Conservation (phyloP, 495 filamentous ascomycete genomes). For the Aspergillus steynii region DNA sequence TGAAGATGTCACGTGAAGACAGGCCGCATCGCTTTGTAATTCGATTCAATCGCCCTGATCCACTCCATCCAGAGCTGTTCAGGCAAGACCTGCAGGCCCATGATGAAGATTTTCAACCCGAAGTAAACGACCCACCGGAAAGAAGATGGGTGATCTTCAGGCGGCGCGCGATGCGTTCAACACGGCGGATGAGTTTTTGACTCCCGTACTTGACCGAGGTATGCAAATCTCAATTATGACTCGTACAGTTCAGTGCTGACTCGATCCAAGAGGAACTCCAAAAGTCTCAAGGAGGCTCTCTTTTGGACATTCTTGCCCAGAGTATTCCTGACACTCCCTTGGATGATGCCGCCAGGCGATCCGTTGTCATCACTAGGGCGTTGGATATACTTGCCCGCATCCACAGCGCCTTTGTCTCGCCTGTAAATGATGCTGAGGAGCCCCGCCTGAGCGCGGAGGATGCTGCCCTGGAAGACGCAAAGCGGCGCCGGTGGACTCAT, state of each 20-base stretch:
- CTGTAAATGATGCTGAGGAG: slow-evolving; percentile 20
- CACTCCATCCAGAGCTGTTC: neutral
- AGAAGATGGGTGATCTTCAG: slow-evolving; percentile 33
- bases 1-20: neutral
- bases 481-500: slow-evolving; percentile 47
- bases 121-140: neutral
- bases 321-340: neutral
- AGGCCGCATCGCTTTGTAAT: neutral
- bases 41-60: neutral
- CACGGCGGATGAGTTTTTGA: slow-evolving; percentile 40
- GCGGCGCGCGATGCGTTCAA: slow-evolving; percentile 34
- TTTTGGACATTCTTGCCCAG: slow-evolving; percentile 39
- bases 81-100: neutral
- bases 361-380: slow-evolving; percentile 36
- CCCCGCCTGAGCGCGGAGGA: slow-evolving; percentile 20
- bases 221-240: slow-evolving; percentile 24
- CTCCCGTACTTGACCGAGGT: slow-evolving; percentile 47
- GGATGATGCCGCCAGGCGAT: slow-evolving; percentile 18
- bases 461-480: slow-evolving; percentile 41
- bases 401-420: slow-evolving; percentile 38
- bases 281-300: slow-evolving; percentile 34
- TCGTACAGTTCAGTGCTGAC: slow-evolving; percentile 30
- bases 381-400: slow-evolving; percentile 38
- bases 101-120: neutral
- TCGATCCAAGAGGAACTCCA: slow-evolving; percentile 38